Percentiles rank a stretch among this genome's conserved stretches.
phyloP scores from a whole-genome alignment of 2,329 filamentous ascomycete genomes.

The Cyclaneusma minus region DNA sequence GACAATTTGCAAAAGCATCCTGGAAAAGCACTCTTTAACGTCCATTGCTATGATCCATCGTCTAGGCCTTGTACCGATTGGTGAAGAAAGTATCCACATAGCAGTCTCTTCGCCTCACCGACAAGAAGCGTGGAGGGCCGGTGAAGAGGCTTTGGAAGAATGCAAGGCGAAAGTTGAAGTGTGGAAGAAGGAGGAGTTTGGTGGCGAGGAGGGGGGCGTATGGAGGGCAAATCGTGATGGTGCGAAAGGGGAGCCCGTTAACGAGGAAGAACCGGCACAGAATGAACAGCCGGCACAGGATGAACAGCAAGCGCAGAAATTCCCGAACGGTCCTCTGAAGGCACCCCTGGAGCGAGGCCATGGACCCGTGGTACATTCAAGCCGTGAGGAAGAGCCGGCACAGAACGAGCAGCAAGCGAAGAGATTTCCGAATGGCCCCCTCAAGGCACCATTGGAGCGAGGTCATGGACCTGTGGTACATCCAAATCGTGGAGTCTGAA shows the following conservation, averaged over 20 bases:
- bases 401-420: too few relatives aligned
- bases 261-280: constrained; percentile 7
- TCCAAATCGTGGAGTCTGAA: too few relatives aligned
- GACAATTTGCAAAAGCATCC: constrained; percentile 41
- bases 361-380: constrained; percentile 12
- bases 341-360: constrained; percentile 13
- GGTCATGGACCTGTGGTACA: constrained; percentile 16
- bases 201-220: constrained; percentile 53
- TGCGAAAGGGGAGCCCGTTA: constrained; percentile 33
- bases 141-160: constrained; percentile 75
- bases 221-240: constrained; percentile 85
- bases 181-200: constrained; percentile 89
- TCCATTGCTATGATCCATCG: constrained; percentile 73
- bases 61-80: constrained; percentile 70
- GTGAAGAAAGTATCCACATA: constrained; percentile 87
- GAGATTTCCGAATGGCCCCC: too few relatives aligned
- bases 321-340: too few relatives aligned
- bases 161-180: constrained; percentile 84
- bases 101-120: constrained; percentile 74
- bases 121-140: constrained; percentile 71
- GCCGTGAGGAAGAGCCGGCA: too few relatives aligned
- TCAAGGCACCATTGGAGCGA: constrained; percentile 9
- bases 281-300: too few relatives aligned
- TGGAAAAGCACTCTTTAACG: constrained; percentile 45
- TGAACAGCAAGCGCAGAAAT: too few relatives aligned